Conservation (phyloP, 345 rosid species). For the Citrus sp. region DNA sequence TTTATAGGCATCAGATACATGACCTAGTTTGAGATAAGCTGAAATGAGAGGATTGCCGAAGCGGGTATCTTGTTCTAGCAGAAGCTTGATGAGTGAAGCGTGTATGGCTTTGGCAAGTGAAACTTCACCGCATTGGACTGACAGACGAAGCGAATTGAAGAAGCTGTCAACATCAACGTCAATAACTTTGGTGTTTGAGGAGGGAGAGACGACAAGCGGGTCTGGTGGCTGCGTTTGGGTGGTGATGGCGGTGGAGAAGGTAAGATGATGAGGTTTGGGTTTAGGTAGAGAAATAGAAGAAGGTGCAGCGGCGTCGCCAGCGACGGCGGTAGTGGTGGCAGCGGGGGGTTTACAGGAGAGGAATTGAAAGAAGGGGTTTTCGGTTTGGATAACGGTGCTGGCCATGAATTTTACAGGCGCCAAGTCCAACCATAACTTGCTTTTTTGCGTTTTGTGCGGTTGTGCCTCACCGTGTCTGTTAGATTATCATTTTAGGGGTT, state of each 20-base stretch:
- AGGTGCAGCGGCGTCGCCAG: constrained; percentile 1
- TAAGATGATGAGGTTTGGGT: constrained; percentile 16
- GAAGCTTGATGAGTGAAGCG: constrained; percentile 53
- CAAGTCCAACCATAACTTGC: neutral
- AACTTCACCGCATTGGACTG: constrained; percentile 42
- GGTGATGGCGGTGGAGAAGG: constrained; percentile 17
- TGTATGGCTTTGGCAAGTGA: constrained; percentile 59
- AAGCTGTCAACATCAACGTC: constrained; percentile 26
- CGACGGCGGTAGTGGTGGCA: neutral
- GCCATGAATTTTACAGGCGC: neutral
- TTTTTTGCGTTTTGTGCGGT: neutral
- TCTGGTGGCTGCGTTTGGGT: neutral
- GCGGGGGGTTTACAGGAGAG: neutral
- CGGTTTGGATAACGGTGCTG: constrained; percentile 32
- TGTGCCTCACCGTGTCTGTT: neutral
- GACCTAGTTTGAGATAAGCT: constrained; percentile 67
- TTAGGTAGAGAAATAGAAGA: constrained; percentile 15
- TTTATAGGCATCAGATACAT: constrained; percentile 40
- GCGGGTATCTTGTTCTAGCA: constrained; percentile 29
- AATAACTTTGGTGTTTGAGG: neutral
- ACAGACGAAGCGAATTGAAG: constrained; percentile 45
- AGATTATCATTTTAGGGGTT: neutral
- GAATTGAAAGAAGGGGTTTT: constrained; percentile 19
- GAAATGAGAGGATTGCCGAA: constrained; percentile 53
- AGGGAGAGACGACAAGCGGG: constrained; percentile 15